phyloP scores from a whole-genome alignment of 371 early-diverging fungal species.

The Rozella allomycis region DNA sequence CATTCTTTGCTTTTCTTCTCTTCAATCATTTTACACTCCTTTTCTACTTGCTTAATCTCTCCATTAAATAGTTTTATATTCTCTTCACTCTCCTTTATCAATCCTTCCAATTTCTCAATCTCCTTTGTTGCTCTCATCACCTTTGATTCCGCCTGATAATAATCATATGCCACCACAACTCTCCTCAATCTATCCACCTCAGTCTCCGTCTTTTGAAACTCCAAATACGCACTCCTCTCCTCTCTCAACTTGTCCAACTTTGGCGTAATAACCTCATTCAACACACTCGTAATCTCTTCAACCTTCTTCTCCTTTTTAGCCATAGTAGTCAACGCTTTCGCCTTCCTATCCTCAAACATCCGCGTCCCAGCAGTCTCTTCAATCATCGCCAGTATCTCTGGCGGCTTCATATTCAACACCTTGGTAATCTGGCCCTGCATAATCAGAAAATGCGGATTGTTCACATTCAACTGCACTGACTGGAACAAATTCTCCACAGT shows the following conservation, averaged over 20 bases:
- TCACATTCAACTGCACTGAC: conserved; percentile 88
- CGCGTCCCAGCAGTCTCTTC: conserved; percentile 97
- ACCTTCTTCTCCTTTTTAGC: conserved; percentile 88
- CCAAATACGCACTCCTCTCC: conserved; percentile 70
- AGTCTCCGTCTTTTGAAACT: conserved; percentile 70
- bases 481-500: conserved; percentile 78
- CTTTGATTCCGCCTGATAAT: conserved; percentile 9
- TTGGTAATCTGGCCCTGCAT: conserved; percentile 98
- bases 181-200: conserved; percentile 64
- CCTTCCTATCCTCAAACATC: conserved; percentile 93
- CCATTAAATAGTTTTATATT: conserved; percentile 12
- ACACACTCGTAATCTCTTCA: conserved; percentile 57
- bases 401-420: conserved; percentile 95
- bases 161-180: conserved; percentile 61
- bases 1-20: conserved; percentile 3
- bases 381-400: conserved; percentile 85
- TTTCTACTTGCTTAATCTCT: conserved; percentile 21
- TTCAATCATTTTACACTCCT: conserved; percentile 2
- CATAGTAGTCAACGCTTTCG: conserved; percentile 79
- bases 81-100: conserved; percentile 1
- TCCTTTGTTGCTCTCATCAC: not conserved
- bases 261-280: conserved; percentile 77
- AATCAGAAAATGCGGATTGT: conserved; percentile 94
- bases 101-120: not conserved
- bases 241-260: conserved; percentile 71